Conservation (phyloP, 257 asterid species). For the Agastache rugosa region DNA sequence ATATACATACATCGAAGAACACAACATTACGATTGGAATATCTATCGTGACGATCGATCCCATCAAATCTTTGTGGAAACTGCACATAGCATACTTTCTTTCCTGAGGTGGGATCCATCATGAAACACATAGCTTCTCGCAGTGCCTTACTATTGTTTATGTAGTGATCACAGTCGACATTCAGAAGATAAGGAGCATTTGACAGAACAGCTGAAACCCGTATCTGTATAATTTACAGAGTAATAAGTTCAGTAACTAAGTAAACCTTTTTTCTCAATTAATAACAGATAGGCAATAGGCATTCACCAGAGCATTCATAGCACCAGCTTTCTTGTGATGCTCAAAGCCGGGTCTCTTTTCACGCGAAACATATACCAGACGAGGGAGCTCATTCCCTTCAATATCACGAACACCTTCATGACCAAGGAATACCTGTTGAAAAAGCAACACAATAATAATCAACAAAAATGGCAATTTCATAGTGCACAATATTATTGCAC, state of each 20-base stretch:
- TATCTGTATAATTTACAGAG: slow-evolving; percentile 49
- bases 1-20: slow-evolving; percentile 81
- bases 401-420: slow-evolving; percentile 65
- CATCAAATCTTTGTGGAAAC: slow-evolving; percentile 94
- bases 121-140: slow-evolving; percentile 95
- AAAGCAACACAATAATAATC: slow-evolving; percentile 25
- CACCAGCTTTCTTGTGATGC: slow-evolving; percentile 96
- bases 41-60: slow-evolving; percentile 86
- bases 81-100: slow-evolving; percentile 91
- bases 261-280: background rate
- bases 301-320: slow-evolving; percentile 89
- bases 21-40: slow-evolving; percentile 91
- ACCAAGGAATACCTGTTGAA: slow-evolving; percentile 80
- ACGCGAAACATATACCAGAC: slow-evolving; percentile 84
- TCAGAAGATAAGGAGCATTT: slow-evolving; percentile 86
- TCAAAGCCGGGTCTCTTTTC: slow-evolving; percentile 94
- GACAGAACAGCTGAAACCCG: slow-evolving; percentile 95
- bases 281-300: background rate
- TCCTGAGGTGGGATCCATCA: slow-evolving; percentile 96
- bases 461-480: background rate
- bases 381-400: slow-evolving; percentile 76
- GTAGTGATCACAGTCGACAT: slow-evolving; percentile 95
- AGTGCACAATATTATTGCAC: background rate
- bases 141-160: slow-evolving; percentile 91
- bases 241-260: slow-evolving; percentile 9